Percentiles rank a stretch among this genome's conserved stretches.
phyloP scores from a whole-genome alignment of 768 basidiomycete species.

The Pleurotus sapidus region DNA sequence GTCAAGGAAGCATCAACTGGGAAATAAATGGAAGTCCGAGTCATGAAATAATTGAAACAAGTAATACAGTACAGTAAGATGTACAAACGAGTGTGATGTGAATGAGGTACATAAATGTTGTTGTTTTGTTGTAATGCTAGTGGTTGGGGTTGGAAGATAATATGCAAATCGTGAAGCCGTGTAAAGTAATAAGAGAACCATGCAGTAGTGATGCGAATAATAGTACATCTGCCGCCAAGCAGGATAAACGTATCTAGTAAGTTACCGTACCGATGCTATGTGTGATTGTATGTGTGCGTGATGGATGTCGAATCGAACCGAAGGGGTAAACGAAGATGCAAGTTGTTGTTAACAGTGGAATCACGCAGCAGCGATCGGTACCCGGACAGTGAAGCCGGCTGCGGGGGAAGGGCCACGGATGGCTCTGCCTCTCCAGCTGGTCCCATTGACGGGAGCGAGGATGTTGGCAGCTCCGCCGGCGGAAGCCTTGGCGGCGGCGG shows the following conservation, averaged over 20 bases:
- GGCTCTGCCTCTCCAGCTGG: conserved; percentile 7
- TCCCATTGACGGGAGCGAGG: conserved; percentile 5
- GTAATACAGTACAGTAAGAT: conserved; percentile 8
- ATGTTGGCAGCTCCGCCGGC: background rate
- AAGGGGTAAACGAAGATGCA: background rate
- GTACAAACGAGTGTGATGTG: conserved; percentile 7
- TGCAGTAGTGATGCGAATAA: conserved; percentile 7
- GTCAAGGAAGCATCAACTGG: background rate
- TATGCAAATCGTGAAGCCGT: background rate
- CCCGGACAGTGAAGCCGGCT: background rate
- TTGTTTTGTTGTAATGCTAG: conserved; percentile 1
- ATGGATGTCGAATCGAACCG: conserved; percentile 4
- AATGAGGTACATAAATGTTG: conserved; percentile 1
- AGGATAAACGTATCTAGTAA: conserved; percentile 7
- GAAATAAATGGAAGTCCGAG: background rate
- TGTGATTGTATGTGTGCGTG: background rate
- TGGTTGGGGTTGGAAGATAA: background rate
- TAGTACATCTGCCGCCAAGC: conserved; percentile 7
- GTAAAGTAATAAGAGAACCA: background rate
- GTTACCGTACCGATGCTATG: conserved; percentile 6
- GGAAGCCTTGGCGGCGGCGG: conserved; percentile 4
- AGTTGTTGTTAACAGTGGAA: background rate
- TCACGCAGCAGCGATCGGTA: conserved; percentile 5
- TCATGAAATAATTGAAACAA: background rate
- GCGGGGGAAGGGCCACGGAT: conserved; percentile 1